Evolutionary conservation across 2,329 filamentous ascomycete species (phyloP).

Genomic region (Aspergillus sp.): DNA sequence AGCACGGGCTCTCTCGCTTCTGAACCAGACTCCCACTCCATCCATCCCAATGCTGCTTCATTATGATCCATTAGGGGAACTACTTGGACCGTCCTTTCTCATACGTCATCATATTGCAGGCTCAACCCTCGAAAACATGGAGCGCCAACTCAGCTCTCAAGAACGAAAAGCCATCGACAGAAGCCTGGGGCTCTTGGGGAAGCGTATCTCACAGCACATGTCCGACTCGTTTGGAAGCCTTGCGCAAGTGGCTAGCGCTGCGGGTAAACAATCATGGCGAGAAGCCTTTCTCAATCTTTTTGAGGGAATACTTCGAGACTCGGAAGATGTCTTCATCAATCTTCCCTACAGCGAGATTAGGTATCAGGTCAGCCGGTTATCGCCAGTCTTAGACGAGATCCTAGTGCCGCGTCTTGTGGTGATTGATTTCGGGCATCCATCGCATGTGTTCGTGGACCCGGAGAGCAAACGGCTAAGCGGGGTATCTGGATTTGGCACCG

Average conservation of each 20-base stretch:
- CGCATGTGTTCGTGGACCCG: conserved; percentile 58
- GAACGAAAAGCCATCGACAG: conserved; percentile 40
- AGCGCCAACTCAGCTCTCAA: conserved; percentile 32
- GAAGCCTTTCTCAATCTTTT: conserved; percentile 58
- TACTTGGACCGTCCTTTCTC: conserved; percentile 40
- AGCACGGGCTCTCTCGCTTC: conserved; percentile 42
- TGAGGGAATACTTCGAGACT: conserved; percentile 59
- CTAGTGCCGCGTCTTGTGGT: conserved; percentile 57
- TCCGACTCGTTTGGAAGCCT: conserved; percentile 57
- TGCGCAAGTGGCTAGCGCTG: conserved; percentile 51
- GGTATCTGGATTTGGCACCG: conserved; percentile 57
- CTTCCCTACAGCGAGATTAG: conserved; percentile 61
- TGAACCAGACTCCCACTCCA: conserved; percentile 38
- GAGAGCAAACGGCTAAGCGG: conserved; percentile 54
- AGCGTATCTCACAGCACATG: conserved; percentile 50
- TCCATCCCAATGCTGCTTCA: conserved; percentile 44
- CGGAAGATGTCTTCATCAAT: conserved; percentile 62
- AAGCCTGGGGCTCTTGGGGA: conserved; percentile 43
- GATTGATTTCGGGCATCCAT: conserved; percentile 52
- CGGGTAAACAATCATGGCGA: conserved; percentile 56
- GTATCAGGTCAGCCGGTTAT: conserved; percentile 51
- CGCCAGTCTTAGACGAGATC: conserved; percentile 54
- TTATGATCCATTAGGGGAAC: conserved; percentile 37
- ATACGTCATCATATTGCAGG: conserved; percentile 44
- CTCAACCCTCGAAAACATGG: conserved; percentile 37